Evolutionary conservation across 2,329 filamentous ascomycete genomes (phyloP), one percentile per base, ranked within the genome.

Genomic region (Penicillium verrucosum): DNA sequence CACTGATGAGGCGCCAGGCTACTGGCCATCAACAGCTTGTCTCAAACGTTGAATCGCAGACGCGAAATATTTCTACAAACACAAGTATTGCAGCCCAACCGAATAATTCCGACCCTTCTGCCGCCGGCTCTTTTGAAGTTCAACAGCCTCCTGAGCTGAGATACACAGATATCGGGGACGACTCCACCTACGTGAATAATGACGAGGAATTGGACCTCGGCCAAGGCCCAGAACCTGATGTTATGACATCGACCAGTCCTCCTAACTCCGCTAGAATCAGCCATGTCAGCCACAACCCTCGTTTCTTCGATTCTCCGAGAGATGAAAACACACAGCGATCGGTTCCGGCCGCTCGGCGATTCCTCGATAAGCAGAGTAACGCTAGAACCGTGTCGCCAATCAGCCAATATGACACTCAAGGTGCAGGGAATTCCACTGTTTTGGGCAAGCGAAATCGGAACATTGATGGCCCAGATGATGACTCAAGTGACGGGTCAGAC

Each of bases 351-450:
- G 5, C 34, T 44, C 51, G 51, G 5, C 64, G 55, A 8, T 73
- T 76, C 46, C 71, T 76, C 25, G 71, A 75, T 54, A 72, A 68
- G 1, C 75, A 77, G 55, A 54, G 49, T 4, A 64, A 67, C 42
- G 73, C 74, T 14, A 54, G 57, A 3, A 67, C 69, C 29, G 64
- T 77, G 6, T 75, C 72, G 3, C 71, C 73, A 0, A 73, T 75
- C 27, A 66, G 65, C 16, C 59, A 69, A 61, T 73, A 25, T 30
- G 62, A 63, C 8, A 44, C 58, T 7, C 57, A 57, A 48, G 63
- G 59, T 47, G 58, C 58, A 29, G 60, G 60, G 38, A 57, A 55
- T 48, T 64, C 47, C 38, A 44, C 41, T 4, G 57, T 32, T 29
- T 43, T 51, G 14, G 49, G 49, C 4, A 51, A 51, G 16, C 49